Percentiles rank a stretch among this genome's conserved stretches.
phyloP scores from a whole-genome alignment of 2,329 filamentous ascomycete species.

The Metarhizium robertsii region DNA sequence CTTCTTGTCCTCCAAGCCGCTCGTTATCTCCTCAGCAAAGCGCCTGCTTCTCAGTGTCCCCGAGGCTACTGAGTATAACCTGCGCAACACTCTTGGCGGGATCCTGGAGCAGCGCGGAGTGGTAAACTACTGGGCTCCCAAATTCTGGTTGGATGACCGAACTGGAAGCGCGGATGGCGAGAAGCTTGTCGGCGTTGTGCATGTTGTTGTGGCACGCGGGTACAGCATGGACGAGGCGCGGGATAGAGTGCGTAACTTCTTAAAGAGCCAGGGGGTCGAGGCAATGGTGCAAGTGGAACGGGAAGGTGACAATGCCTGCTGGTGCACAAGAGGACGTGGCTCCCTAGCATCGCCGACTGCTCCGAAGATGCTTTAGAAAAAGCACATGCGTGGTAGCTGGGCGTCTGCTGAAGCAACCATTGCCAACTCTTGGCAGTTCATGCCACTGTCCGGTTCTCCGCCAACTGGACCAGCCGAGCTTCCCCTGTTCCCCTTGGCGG shows the following conservation, averaged over 20 bases:
- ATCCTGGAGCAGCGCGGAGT: slow-evolving; percentile 78
- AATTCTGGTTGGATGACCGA: slow-evolving; percentile 85
- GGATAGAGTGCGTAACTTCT: slow-evolving; percentile 63
- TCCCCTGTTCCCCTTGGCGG: not conserved
- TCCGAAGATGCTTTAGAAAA: slow-evolving; percentile 23
- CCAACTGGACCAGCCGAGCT: not conserved
- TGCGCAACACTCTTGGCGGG: slow-evolving; percentile 78
- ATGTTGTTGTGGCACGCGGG: slow-evolving; percentile 65
- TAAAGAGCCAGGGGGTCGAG: slow-evolving; percentile 64
- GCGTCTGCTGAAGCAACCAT: not conserved
- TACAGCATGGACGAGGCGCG: slow-evolving; percentile 76
- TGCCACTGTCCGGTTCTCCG: not conserved
- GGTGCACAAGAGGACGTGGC: slow-evolving; percentile 36
- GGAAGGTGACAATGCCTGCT: slow-evolving; percentile 62
- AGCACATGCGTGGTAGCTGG: not conserved
- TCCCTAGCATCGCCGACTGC: slow-evolving; percentile 19
- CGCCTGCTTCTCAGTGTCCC: slow-evolving; percentile 78
- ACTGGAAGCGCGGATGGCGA: slow-evolving; percentile 31
- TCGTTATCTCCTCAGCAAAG: slow-evolving; percentile 77
- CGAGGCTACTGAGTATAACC: slow-evolving; percentile 74
- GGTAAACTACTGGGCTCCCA: slow-evolving; percentile 73
- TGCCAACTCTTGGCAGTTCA: not conserved
- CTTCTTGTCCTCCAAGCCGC: slow-evolving; percentile 79
- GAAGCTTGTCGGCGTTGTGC: slow-evolving; percentile 72
- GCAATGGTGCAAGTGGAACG: slow-evolving; percentile 81